Base-by-base conservation (phyloP, 2,329 filamentous ascomycete genomes). In the Monilinia fructicola region DNA sequence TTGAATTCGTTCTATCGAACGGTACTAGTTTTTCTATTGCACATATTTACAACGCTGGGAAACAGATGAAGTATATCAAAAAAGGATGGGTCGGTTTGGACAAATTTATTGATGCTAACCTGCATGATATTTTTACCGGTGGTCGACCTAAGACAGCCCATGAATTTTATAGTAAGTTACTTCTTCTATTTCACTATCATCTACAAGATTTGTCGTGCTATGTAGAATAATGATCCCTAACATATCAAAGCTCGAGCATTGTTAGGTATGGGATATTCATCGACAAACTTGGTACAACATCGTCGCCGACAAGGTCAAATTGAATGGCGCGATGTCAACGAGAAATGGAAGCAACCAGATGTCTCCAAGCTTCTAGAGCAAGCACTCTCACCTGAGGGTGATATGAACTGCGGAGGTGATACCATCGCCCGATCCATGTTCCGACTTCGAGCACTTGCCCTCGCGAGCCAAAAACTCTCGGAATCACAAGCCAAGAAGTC, bases 1-100 rank as follows among this genome's bases (percentile, higher is more conserved):
- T 54, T 54, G 52, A 35, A 35, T 54, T 54, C 18, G 52, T 54
- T 54, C 16, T 54, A 54, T 54, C 52, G 6, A 54, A 54, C 21
- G 52, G 52, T 2, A 54, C 52, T 11, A 54, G 52, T 16, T 54
- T 54, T 54, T 54, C 52, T 54, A 31, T 54, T 21, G 26, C 52
- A 10, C 52, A 54, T 21, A 31, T 54, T 11, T 54, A 54, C 11
- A 31, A 54, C 11, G 26, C 52, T 9, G 26, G 52, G 6, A 28
- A 35, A 3, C 26, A 54, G 52, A 54, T 54, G 26, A 54, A 54
- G 23, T 54, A 54, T 21, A 54, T 54, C 16, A 54, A 54, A 21
- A 28, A 28, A 18, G n/a, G 35, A 10, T 31, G 52, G 52, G 26
- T 16, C n/a, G 7, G 52, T 11, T 35, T 54, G 28, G 26, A 54